Evolutionary conservation across 768 basidiomycete genomes (phyloP), one percentile per base, ranked within the genome.

Genomic region (Podaxis mareebaensis): DNA sequence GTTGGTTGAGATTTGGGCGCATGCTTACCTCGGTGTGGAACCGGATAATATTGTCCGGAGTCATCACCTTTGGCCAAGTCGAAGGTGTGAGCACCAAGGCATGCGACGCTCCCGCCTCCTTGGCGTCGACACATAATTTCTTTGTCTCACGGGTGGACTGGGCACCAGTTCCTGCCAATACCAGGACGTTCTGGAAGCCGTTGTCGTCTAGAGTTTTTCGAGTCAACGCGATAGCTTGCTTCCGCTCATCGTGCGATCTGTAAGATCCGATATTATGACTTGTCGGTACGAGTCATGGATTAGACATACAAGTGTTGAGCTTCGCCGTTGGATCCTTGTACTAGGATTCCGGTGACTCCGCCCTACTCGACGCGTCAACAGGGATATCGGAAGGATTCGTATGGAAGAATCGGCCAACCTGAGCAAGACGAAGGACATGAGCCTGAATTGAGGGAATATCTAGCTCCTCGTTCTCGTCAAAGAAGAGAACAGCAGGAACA

Each of bases 111-210:
- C 93, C 93, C 3, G 91, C 91, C 28, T 87, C 88, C 63, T 85
- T 85, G 4, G 93, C 93, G 67, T 94, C 90, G 10, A 75, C 71
- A 67, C 87, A 88, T 15, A 95, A 80, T 70, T 81, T 77, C 66
- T 79, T 83, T 38, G 92, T 93, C 73, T 93, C 91, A 17, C 87
- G 80, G 0, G 91, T 88, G 1, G 91, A 92, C 65, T 87, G 90
- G 1, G 89, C 90, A 1, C 94, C 94, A 4, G 92, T 93, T 1
- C 94, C 94, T 4, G 90, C 93, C 64, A 95, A 86, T 48, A 95
- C 81, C 13, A 89, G 74, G 44, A 87, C 82, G 44, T 89, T 76
- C 53, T 82, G 72, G 73, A 90, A 91, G 2, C 90, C 90, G 64
- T 88, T 85, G 58, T 83, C 79, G 71, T 94, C 85, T 11, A 95